A percentile compares a stretch with the other conserved stretches of the same genome.
Evolutionary conservation across 192 early-diverging fungal genomes (phyloP).

Genomic region (Coemansia sp.): DNA sequence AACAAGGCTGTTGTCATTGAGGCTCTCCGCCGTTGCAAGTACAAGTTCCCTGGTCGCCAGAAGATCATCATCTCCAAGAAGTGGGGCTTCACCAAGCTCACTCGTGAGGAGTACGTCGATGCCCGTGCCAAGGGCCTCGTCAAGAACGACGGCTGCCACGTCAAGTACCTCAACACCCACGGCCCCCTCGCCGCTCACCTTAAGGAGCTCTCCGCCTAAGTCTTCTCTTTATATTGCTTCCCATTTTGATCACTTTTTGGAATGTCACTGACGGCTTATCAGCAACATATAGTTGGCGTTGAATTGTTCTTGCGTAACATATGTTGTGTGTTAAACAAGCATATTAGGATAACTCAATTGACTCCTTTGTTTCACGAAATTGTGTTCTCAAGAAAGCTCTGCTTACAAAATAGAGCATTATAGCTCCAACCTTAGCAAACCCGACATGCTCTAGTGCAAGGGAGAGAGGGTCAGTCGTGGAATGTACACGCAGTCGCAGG

Average conservation of each 20-base stretch:
- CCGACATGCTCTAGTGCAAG: too few relatives aligned
- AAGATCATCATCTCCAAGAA: slow-evolving; percentile 99
- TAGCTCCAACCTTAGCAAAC: too few relatives aligned
- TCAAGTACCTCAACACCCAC: slow-evolving; percentile 90
- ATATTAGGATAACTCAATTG: too few relatives aligned
- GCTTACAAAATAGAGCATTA: too few relatives aligned
- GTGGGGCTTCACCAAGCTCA: slow-evolving; percentile 99
- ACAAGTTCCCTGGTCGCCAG: slow-evolving; percentile 99
- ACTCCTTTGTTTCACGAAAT: too few relatives aligned
- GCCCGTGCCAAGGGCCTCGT: slow-evolving; percentile 75
- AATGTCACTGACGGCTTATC: slow-evolving; percentile 5
- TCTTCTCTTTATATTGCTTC: background rate
- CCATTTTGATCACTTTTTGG: slow-evolving; percentile 8
- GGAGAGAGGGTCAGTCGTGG: too few relatives aligned
- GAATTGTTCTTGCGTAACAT: too few relatives aligned
- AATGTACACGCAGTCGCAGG: too few relatives aligned
- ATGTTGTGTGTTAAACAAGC: too few relatives aligned
- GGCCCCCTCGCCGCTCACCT: slow-evolving; percentile 71
- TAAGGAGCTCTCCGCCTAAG: slow-evolving; percentile 23
- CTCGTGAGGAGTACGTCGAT: slow-evolving; percentile 86
- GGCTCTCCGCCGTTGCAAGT: slow-evolving; percentile 92
- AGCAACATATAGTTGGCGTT: background rate
- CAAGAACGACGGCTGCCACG: slow-evolving; percentile 92
- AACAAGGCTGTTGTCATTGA: slow-evolving; percentile 95
- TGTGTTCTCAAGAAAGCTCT: too few relatives aligned